Evolutionary conservation across 2,329 filamentous ascomycete genomes (phyloP), one percentile per base, ranked within the genome.

Genomic region (Fusarium begoniae): DNA sequence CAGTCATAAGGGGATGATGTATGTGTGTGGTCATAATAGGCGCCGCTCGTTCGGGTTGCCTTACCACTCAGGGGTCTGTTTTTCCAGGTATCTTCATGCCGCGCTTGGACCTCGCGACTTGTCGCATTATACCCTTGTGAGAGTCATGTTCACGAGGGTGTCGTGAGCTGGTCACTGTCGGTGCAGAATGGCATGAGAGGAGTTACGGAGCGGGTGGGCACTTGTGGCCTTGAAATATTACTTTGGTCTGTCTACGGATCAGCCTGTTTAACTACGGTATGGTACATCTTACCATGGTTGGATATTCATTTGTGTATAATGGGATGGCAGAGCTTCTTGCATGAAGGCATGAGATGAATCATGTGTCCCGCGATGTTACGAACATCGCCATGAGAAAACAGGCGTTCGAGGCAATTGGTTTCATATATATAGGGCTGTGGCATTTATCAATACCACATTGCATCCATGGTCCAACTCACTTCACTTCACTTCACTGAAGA

Each of bases 1-100:
- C 80, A 74, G 35, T 75, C 69, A 57, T 80, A 70, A 64, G 55
- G 24, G 40, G 51, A 12, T n/a, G 45, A 24, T 60, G 17, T 22
- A 24, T 30, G 35, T 43, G n/a, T 48, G 43, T 53, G 51, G 24
- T 22, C 35, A 44, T 18, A 53, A 28, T 64, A 26, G 28, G 30
- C 28, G n/a, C 35, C 18, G 14, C 30, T 24, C 26, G 8, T 30
- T 56, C 30, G 32, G 30, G 8, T 63, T 45, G 32, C 35, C 17
- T 35, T 38, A 26, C 22, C 18, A 62, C 12, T 17, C n/a, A 18
- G 37, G 20, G 38, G 26, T 11, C 9, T 44, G 30, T 30, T 41
- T 22, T 26, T 38, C 22, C 22, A 50, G 38, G 28, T 24, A 28
- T 44, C 8, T 44, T 22, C 32, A 45, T 35, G 55, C 30, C 44